Base-by-base conservation (phyloP, 164 flowering plant genomes). In the Stephania yunnanensis region DNA sequence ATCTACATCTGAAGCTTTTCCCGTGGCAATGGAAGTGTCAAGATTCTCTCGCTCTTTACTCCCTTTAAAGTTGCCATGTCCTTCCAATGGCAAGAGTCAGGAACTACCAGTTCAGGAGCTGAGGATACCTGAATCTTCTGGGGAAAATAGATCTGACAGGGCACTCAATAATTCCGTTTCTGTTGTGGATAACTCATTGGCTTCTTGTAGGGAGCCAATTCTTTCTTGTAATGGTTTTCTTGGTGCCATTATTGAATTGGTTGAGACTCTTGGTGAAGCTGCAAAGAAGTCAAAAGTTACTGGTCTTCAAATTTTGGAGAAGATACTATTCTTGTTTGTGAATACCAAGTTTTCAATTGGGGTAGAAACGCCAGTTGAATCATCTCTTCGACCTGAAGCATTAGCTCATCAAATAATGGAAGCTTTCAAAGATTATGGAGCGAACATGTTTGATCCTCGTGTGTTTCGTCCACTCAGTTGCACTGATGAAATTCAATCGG, bases 401-500 rank as follows among this genome's bases (percentile, higher is more conserved):
- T 81, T 85, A 71, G 85, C 85, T 45, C 52, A 74, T 75, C 83
- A 77, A 52, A 74, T 88, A 71, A 70, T 78, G 11, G 76, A 83
- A 69, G 82, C 80, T 48, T 80, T 81, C 69, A 80, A 78, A 72
- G 63, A 63, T 45, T 75, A 78, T 75, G 87, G 84, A 13, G 78
- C 80, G 70, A 75, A 74, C 45, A 76, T 88, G 48, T 88, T 86
- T 72, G 13, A 68, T 45, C 77, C 86, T 73, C 79, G 82, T 30
- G 75, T 63, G 6, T 10, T n/a, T 72, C 36, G 46, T 13, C 29
- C 67, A 9, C n/a, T 63, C n/a, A 53, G 76, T 30, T 69, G 12
- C 75, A 83, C 82, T 78, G 87, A 83, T 75, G 86, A 84, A 66
- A 69, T 82, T 46, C 69, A 77, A 1, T 87, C 89, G 55, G 81